These are phyloP conservation scores for Talaromyces nanjingensis DNA, from an alignment of 495 filamentous ascomycete species.

Conservation along the genomic window DNA sequence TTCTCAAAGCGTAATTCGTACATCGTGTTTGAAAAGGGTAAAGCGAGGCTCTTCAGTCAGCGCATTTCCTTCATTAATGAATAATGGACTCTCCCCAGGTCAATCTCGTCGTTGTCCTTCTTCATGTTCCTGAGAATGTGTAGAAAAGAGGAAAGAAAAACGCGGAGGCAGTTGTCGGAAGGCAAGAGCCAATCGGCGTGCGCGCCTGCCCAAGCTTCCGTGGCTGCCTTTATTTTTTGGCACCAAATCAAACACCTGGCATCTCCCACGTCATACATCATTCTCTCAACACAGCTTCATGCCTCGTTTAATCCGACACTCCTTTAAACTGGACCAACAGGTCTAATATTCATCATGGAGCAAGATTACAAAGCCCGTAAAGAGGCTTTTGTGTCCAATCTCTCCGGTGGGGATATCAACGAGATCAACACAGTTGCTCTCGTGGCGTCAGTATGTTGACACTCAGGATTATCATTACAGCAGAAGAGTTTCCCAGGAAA, in stretches of 20 bases:
- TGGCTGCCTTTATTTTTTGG: neutral
- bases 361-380: slow-evolving; percentile 79
- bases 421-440: slow-evolving; percentile 85
- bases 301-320: neutral
- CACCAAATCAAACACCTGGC: neutral
- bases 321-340: neutral
- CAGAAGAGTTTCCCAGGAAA: neutral
- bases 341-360: slow-evolving; percentile 35
- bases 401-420: slow-evolving; percentile 71
- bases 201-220: neutral
- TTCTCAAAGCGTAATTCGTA: neutral
- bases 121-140: too few species aligned
- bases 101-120: too few species aligned
- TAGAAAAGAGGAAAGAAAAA: neutral
- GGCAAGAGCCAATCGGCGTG: neutral
- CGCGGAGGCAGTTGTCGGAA: neutral
- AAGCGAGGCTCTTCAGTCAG: neutral
- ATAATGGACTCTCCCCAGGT: neutral
- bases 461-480: slow-evolving; percentile 1
- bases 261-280: neutral
- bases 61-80: neutral
- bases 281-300: neutral
- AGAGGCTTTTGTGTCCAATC: slow-evolving; percentile 90
- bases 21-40: neutral
- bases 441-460: slow-evolving; percentile 66